Percentiles rank a stretch among this genome's conserved stretches.
Evolutionary conservation across 192 early-diverging fungal species (phyloP).

Genomic region (Diversispora eburnea): DNA sequence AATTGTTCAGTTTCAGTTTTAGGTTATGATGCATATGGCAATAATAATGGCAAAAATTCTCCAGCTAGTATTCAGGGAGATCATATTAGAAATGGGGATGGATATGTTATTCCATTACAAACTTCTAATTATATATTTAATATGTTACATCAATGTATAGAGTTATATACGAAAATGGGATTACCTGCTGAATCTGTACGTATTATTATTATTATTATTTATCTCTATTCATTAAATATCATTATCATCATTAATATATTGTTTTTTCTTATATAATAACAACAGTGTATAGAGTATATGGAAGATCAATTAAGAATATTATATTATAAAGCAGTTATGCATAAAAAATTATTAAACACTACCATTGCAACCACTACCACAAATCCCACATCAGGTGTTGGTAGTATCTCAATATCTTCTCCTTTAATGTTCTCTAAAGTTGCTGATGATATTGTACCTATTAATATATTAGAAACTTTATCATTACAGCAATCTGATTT

Average conservation of each 20-base stretch:
- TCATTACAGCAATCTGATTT: constrained; percentile 39
- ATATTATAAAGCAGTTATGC: constrained; percentile 29
- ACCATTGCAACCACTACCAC: background rate
- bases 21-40: constrained; percentile 28
- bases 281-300: constrained; percentile 42
- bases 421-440: background rate
- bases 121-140: constrained; percentile 30
- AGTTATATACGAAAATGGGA: constrained; percentile 32
- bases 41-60: background rate
- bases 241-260: background rate
- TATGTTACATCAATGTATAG: constrained; percentile 22
- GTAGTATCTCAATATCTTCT: background rate
- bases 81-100: constrained; percentile 6
- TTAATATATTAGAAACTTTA: constrained; percentile 12
- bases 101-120: constrained; percentile 30
- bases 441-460: background rate
- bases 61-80: constrained; percentile 7
- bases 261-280: background rate
- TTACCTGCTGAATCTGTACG: constrained; percentile 46
- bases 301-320: constrained; percentile 47
- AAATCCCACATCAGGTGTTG: too few relatives aligned
- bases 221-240: background rate
- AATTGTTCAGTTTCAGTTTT: constrained; percentile 12
- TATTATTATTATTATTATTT: background rate
- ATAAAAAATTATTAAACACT: constrained; percentile 5